A percentile compares a stretch with the other conserved stretches of the same genome.
These are phyloP conservation scores for Fusarium poae DNA, from an alignment of 2,329 filamentous ascomycete species.

Conservation along the genomic window DNA sequence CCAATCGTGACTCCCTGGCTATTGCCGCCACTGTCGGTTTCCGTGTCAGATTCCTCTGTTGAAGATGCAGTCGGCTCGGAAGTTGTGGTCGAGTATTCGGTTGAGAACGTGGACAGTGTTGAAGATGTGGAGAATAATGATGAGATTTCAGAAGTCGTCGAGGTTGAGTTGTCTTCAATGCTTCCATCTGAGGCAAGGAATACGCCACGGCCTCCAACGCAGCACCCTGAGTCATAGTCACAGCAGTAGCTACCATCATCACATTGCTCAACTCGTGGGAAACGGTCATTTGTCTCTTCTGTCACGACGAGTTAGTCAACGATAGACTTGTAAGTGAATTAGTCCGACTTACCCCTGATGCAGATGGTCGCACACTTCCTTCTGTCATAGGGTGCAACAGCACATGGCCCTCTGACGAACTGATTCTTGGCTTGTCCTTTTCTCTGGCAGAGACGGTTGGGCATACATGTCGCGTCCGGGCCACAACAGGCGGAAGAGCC, in stretches of 20 bases:
- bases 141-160: neutral
- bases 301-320: neutral
- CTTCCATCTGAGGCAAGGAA: slow-evolving; percentile 30
- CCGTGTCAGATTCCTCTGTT: neutral
- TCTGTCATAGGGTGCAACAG: slow-evolving; percentile 27
- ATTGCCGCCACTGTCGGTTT: neutral
- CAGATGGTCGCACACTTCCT: slow-evolving; percentile 31
- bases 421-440: slow-evolving; percentile 16
- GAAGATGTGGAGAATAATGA: neutral
- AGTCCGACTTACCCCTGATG: slow-evolving; percentile 21
- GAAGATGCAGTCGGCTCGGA: neutral
- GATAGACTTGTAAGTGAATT: fast-evolving
- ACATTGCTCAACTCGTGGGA: slow-evolving; percentile 34
- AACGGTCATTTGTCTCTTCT: slow-evolving; percentile 28
- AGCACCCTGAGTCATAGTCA: slow-evolving; percentile 36
- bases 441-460: slow-evolving; percentile 36
- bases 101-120: neutral
- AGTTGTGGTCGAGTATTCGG: neutral
- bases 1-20: slow-evolving; percentile 24
- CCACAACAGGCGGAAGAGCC: slow-evolving; percentile 33
- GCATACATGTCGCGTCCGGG: slow-evolving; percentile 30
- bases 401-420: slow-evolving; percentile 38
- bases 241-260: slow-evolving; percentile 41
- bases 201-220: slow-evolving; percentile 16
- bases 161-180: neutral